Evolutionary conservation across 768 basidiomycete genomes (phyloP).

Genomic region (Ramaria rubella): DNA sequence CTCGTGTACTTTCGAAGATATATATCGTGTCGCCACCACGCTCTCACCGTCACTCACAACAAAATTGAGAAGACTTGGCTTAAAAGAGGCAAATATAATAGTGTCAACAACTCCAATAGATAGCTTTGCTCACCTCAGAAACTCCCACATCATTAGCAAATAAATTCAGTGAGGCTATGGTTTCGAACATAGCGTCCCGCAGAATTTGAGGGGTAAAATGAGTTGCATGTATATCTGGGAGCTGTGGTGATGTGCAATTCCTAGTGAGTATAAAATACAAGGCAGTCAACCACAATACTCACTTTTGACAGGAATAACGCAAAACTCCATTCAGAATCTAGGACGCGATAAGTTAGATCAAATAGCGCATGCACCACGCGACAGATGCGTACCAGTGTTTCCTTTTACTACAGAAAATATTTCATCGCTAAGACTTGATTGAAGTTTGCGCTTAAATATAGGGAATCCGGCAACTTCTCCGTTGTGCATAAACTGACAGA

Average conservation of each 20-base stretch:
- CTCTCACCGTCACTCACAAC: constrained; percentile 94
- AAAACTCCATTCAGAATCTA: constrained; percentile 97
- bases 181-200: constrained; percentile 82
- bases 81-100: constrained; percentile 7
- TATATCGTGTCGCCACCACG: constrained; percentile 91
- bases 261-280: background rate
- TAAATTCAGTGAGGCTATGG: constrained; percentile 71
- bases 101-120: background rate
- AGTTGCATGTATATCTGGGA: constrained; percentile 71
- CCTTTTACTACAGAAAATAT: constrained; percentile 85
- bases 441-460: constrained; percentile 74
- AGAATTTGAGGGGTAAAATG: constrained; percentile 67
- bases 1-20: constrained; percentile 85
- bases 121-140: constrained; percentile 48
- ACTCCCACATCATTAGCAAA: constrained; percentile 68
- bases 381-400: constrained; percentile 64
- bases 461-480: constrained; percentile 86
- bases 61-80: constrained; percentile 93
- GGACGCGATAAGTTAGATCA: constrained; percentile 4
- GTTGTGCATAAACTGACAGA: constrained; percentile 88
- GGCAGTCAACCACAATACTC: background rate
- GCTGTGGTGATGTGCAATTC: constrained; percentile 45
- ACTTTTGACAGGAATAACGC: constrained; percentile 85
- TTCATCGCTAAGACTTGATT: constrained; percentile 69
- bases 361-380: background rate